Percentiles rank a stretch among this genome's conserved stretches.
Evolutionary conservation across 441 rosid genomes (phyloP).

Genomic region (Adansonia rubrostipa): DNA sequence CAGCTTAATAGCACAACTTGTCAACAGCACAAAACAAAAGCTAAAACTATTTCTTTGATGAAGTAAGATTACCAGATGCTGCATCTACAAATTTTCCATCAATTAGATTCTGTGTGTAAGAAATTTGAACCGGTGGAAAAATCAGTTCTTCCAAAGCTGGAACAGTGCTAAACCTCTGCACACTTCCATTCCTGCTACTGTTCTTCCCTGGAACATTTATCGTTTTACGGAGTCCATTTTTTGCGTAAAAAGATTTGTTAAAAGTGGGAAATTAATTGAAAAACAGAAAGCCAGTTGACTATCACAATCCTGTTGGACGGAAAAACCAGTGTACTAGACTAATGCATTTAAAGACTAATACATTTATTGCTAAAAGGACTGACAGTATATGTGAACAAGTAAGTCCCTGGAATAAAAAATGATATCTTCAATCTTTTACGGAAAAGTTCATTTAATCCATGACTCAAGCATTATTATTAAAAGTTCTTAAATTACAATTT

Average conservation of each 20-base stretch:
- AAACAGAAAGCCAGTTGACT: neutral
- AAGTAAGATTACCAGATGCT: slow-evolving; percentile 43
- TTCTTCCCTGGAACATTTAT: slow-evolving; percentile 38
- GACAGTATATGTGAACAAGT: neutral
- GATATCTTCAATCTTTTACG: no score
- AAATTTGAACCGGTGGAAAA: slow-evolving; percentile 43
- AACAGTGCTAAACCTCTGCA: slow-evolving; percentile 41
- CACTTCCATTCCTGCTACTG: slow-evolving; percentile 27
- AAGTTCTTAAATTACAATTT: no score
- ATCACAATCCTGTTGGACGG: neutral
- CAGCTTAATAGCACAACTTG: neutral
- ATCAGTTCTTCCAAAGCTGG: slow-evolving; percentile 43
- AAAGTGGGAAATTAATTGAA: neutral
- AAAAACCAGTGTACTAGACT: neutral
- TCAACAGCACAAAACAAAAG: neutral
- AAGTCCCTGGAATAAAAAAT: no score
- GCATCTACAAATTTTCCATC: slow-evolving; percentile 54
- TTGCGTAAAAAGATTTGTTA: neutral
- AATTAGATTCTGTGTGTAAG: slow-evolving; percentile 45
- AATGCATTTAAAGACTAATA: neutral
- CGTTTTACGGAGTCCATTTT: neutral
- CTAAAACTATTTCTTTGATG: neutral
- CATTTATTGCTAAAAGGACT: neutral
- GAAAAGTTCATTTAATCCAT: no score
- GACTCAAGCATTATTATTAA: no score